These are phyloP conservation scores for Ceratocystis lukuohia DNA, from an alignment of 2,329 filamentous ascomycete species.

Conservation along the genomic window DNA sequence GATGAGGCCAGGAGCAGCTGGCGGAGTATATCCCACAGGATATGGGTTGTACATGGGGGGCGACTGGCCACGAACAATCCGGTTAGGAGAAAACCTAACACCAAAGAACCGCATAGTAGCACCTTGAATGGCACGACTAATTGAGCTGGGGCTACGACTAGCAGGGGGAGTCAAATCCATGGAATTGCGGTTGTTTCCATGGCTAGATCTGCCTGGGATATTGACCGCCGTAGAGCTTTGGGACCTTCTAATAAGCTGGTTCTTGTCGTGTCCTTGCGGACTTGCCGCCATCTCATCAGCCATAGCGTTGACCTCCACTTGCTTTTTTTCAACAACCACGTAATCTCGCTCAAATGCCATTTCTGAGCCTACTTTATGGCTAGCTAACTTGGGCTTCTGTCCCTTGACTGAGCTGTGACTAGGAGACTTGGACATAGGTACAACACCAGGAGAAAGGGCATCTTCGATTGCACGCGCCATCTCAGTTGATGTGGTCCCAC, in stretches of 20 bases:
- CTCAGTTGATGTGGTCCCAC: slow-evolving; percentile 3
- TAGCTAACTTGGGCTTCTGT: slow-evolving; percentile 4
- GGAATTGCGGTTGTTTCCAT: slow-evolving; percentile 27
- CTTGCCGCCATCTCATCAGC: slow-evolving; percentile 88
- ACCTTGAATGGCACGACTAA: slow-evolving; percentile 89
- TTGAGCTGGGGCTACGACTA: slow-evolving; percentile 52
- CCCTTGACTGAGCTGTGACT: background rate
- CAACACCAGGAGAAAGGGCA: slow-evolving; percentile 8
- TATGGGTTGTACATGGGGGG: slow-evolving; percentile 72
- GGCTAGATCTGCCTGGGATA: slow-evolving; percentile 57
- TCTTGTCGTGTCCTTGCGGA: slow-evolving; percentile 44
- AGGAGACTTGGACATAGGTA: background rate
- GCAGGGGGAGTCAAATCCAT: slow-evolving; percentile 14
- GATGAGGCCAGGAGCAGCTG: slow-evolving; percentile 47
- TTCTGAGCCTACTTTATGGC: slow-evolving; percentile 55
- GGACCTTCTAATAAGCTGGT: slow-evolving; percentile 25
- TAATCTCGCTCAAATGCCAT: slow-evolving; percentile 87
- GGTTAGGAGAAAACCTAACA: slow-evolving; percentile 54
- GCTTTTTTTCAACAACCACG: slow-evolving; percentile 85
- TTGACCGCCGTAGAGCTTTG: slow-evolving; percentile 45
- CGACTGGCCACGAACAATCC: slow-evolving; percentile 47
- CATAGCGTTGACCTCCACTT: slow-evolving; percentile 92
- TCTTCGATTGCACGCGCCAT: slow-evolving; percentile 15
- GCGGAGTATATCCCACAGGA: slow-evolving; percentile 46
- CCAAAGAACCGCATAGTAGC: slow-evolving; percentile 67